Base-by-base conservation (phyloP, 139 green algal genomes). In the Chlorella sorokiniana region DNA sequence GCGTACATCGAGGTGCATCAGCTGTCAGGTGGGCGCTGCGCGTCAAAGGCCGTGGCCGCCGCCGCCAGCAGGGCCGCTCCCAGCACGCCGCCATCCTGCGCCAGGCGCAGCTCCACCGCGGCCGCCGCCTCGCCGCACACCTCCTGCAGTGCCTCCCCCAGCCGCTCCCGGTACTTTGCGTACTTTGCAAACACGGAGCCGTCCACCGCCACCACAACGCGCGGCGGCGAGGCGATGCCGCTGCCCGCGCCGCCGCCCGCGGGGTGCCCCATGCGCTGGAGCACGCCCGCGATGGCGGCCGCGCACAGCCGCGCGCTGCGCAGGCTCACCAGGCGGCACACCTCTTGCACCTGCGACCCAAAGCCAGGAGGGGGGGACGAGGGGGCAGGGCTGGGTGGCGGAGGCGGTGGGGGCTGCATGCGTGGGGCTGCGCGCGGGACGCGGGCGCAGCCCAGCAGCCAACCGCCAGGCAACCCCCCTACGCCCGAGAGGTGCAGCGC, bases 151-250 rank as follows among this genome's bases (percentile, higher is more conserved):
- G 75, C 84, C 2, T 38, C 41, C 25, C 62, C 54, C 59, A 91
- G 82, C 31, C 84, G 76, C 40, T 89, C 81, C 8, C 87, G 79
- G 83, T 89, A 95, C 38, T 52, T 65, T 2, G 6, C 22, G 56
- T 91, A 95, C 22, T 91, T 85, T 38, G 81, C 78, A 65, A 93
- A 95, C 40, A 94, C 81, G 22, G 89, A 91, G 23, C 92, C 92
- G 45, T 95, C 92, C 16, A 95, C 88, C 0, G 90, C 90, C 0
- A 95, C 69, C n/a, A 87, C 86, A n/a, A 81, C 76, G 25, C 82
- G 69, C 2, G 54, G 69, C 52, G 37, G n/a, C 18, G 68, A 22
- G 44, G 35, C n/a, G 16, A 4, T 29, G 9, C 35, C 23, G 25
- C 37, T 29, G 38, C 64, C 44, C 37, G 74, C 64, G 33, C 81